Evolutionary conservation across 2,329 filamentous ascomycete species (phyloP).

Genomic region (Colletotrichum simmondsii): DNA sequence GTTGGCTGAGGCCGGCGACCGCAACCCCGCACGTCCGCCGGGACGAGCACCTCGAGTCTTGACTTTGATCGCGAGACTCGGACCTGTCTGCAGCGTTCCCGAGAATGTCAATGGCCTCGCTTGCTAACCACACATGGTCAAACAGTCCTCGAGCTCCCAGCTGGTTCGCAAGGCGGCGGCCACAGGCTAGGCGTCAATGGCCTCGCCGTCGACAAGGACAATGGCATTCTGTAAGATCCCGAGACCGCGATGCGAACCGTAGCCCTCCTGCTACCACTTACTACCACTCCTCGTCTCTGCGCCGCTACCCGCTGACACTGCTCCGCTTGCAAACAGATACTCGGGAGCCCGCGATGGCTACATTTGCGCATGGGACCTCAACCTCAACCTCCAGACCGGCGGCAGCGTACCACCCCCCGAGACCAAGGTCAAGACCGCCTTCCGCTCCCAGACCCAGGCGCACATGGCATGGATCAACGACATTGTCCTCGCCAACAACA

Average conservation of each 20-base stretch:
- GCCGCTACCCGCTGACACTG: background rate
- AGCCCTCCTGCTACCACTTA: conserved; percentile 25
- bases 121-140: conserved; percentile 16
- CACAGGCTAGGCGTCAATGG: conserved; percentile 96
- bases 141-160: conserved; percentile 68
- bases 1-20: conserved; percentile 6
- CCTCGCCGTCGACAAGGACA: conserved; percentile 84
- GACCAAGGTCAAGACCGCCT: conserved; percentile 57
- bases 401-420: conserved; percentile 38
- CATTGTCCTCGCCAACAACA: conserved; percentile 82
- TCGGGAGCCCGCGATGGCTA: conserved; percentile 95
- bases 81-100: background rate
- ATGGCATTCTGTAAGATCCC: conserved; percentile 82
- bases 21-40: conserved; percentile 21
- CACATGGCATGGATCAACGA: conserved; percentile 98
- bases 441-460: conserved; percentile 73
- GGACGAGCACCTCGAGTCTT: conserved; percentile 1
- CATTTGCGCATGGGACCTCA: conserved; percentile 94
- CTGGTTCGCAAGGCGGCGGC: conserved; percentile 71
- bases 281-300: background rate
- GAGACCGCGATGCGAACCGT: background rate
- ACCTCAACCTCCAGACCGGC: conserved; percentile 69
- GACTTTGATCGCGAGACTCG: conserved; percentile 1
- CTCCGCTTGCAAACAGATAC: conserved; percentile 68
- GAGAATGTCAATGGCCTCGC: background rate